Percentiles rank a stretch among this genome's conserved stretches.
Conservation (phyloP, 1,284 basidiomycete species). For the Ceratorhiza oryzae-sativae region DNA sequence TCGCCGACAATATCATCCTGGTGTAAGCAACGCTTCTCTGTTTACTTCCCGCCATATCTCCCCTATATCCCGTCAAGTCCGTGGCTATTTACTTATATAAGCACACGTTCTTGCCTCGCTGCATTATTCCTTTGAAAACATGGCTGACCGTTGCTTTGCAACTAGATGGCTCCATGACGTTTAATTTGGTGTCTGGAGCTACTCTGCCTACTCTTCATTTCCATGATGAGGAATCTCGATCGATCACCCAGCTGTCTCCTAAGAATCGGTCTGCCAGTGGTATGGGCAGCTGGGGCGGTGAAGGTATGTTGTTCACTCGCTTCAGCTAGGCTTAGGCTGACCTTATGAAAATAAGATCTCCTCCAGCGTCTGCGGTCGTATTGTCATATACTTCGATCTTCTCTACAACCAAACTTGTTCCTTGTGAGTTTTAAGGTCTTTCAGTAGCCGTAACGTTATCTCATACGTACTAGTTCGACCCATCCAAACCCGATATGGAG, state of each 20-base stretch:
- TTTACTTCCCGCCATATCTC: background rate
- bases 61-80: background rate
- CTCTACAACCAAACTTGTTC: constrained; percentile 80
- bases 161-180: constrained; percentile 74
- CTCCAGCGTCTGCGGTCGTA: constrained; percentile 73
- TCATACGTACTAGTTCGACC: constrained; percentile 59
- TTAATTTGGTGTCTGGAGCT: constrained; percentile 88
- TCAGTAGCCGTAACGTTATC: background rate
- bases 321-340: background rate
- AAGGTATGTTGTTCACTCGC: constrained; percentile 48
- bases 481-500: constrained; percentile 87
- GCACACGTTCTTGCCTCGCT: background rate
- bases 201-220: constrained; percentile 92
- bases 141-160: constrained; percentile 26
- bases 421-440: constrained; percentile 60
- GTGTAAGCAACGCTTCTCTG: constrained; percentile 64
- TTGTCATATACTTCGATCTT: constrained; percentile 79
- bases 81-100: constrained; percentile 10
- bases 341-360: constrained; percentile 58
- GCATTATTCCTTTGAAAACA: constrained; percentile 15
- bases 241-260: constrained; percentile 57
- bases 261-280: constrained; percentile 43
- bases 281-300: constrained; percentile 73
- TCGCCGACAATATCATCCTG: constrained; percentile 86
- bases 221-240: constrained; percentile 93